Evolutionary conservation across 257 asterid species (phyloP), one percentile per base, ranked within the genome.

Genomic region (Cynanchum wilfordii): DNA sequence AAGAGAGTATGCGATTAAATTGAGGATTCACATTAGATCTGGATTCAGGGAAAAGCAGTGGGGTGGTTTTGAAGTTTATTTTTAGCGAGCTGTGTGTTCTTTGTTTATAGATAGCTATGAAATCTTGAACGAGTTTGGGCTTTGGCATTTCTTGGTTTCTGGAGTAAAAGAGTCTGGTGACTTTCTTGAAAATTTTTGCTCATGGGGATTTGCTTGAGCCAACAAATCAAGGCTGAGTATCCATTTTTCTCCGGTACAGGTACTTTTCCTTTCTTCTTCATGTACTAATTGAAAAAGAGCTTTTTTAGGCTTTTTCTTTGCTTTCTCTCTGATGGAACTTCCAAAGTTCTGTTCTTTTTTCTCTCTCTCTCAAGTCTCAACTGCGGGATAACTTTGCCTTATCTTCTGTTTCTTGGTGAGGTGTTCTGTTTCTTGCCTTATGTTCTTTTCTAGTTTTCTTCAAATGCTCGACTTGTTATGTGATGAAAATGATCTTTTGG

Each of bases 141-240:
- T 76, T 54, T 62, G 75, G 56, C 13, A 66, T 81, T 80, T 71
- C 55, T 75, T 51, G 80, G 69, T 77, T 44, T 71, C 57, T 74
- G 24, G 80, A 62, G 67, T 27, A 64, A 67, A 45, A 45, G 66
- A 19, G 69, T 69, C 68, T 80, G 7, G 52, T 40, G n/a, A 71
- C 7, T 70, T 7, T 57, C 58, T 57, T 57, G 71, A 78, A 73
- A 72, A 72, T 5, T 58, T 72, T 78, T 79, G 55, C n/a, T 66
- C 1, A 93, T 93, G 98, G 98, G 98, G 77, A 81, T 89, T 83
- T 93, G 97, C 79, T 79, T 79, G 54, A 93, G 98, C 90, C 90
- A 86, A 79, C 93, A 87, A 86, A 86, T 89, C 44, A 92, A 92
- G 85, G 95, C 97, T 10, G 96, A 87, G 65, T 79, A 82, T 83